Conservation (phyloP, 2,329 filamentous ascomycete genomes). For the Hymenoscyphus scutula region DNA sequence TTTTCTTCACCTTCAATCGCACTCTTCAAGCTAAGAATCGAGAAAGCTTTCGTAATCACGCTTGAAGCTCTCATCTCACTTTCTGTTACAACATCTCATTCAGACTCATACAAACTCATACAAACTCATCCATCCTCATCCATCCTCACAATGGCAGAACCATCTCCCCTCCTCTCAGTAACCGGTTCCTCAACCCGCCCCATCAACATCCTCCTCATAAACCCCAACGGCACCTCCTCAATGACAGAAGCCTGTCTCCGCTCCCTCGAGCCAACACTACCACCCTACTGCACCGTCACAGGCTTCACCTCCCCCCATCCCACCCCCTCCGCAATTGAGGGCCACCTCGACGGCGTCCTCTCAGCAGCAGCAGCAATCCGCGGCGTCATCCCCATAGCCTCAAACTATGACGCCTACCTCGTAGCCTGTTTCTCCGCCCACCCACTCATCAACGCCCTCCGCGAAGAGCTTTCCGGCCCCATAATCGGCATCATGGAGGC, state of each 20-base stretch:
- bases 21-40: neutral
- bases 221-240: conserved; percentile 46
- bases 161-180: conserved; percentile 28
- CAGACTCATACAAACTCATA: neutral
- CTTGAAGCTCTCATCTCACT: neutral
- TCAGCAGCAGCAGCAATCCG: conserved; percentile 48
- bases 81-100: too few relatives aligned
- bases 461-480: conserved; percentile 44
- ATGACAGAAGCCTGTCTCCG: conserved; percentile 49
- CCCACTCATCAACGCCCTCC: conserved; percentile 65
- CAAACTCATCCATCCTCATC: neutral
- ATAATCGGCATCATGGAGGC: conserved; percentile 88
- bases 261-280: conserved; percentile 43
- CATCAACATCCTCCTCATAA: conserved; percentile 45
- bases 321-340: conserved; percentile 51
- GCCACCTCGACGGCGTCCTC: conserved; percentile 48
- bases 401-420: conserved; percentile 65
- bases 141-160: conserved; percentile 7
- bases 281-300: conserved; percentile 46
- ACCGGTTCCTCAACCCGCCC: conserved; percentile 30
- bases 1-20: neutral
- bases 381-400: conserved; percentile 43
- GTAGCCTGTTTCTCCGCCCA: conserved; percentile 87
- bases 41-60: neutral
- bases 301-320: conserved; percentile 50